Conservation (phyloP, 768 basidiomycete species). For the Rhizopogon vesiculosus region DNA sequence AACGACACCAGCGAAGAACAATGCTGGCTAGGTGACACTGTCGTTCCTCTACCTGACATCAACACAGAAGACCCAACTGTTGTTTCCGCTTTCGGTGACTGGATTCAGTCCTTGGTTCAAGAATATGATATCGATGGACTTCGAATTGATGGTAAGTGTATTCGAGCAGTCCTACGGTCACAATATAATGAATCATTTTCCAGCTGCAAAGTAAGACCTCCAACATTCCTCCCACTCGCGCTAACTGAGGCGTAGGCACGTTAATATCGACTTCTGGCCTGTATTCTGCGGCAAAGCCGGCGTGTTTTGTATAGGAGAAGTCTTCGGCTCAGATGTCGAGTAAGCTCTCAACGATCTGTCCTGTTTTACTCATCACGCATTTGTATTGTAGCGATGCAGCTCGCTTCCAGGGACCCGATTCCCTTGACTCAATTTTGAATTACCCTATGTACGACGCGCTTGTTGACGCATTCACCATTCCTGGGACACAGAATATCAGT, state of each 20-base stretch:
- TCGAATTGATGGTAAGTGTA: conserved; percentile 62
- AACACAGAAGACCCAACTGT: conserved; percentile 70
- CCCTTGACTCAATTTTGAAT: conserved; percentile 67
- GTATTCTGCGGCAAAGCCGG: conserved; percentile 68
- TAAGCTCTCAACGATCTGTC: conserved; percentile 16
- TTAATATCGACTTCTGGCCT: conserved; percentile 74
- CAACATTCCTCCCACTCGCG: not conserved
- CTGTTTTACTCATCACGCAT: conserved; percentile 4
- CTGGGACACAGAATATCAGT: conserved; percentile 62
- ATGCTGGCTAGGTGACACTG: conserved; percentile 81
- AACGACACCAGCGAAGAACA: conserved; percentile 67
- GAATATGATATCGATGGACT: conserved; percentile 82
- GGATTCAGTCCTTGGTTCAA: conserved; percentile 65
- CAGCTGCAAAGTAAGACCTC: conserved; percentile 29
- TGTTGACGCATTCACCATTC: conserved; percentile 62
- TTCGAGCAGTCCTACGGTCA: not conserved
- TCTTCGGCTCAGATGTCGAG: conserved; percentile 52
- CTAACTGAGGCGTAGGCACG: conserved; percentile 43
- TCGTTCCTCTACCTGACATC: conserved; percentile 72
- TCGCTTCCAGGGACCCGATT: conserved; percentile 54
- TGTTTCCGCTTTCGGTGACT: conserved; percentile 54
- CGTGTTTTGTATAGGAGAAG: conserved; percentile 85
- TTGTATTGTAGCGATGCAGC: conserved; percentile 43
- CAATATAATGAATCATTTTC: not conserved
- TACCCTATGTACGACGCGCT: conserved; percentile 67